phyloP scores from a whole-genome alignment of 2,329 filamentous ascomycete genomes.

The Pseudogymnoascus pannorum region DNA sequence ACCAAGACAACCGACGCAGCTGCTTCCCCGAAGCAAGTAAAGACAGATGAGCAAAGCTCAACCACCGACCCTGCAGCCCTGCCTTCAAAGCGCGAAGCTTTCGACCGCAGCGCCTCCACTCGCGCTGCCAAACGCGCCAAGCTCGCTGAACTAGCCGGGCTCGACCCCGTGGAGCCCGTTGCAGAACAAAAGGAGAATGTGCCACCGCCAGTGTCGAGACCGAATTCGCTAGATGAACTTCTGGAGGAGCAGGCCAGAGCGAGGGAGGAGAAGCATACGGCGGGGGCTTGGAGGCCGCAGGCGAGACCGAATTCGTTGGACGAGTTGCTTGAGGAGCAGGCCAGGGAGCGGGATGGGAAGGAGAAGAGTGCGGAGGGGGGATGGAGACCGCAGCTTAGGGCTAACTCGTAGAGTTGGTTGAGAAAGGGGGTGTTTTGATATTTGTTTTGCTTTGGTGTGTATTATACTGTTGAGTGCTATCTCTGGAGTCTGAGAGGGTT shows the following conservation, averaged over 20 bases:
- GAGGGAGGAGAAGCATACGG: neutral
- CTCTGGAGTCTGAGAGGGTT: neutral
- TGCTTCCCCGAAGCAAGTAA: neutral
- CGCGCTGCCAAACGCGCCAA: neutral
- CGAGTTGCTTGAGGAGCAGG: neutral
- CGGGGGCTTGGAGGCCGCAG: neutral
- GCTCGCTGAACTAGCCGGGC: neutral
- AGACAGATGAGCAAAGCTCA: neutral
- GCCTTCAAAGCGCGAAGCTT: neutral
- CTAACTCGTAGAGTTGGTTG: neutral
- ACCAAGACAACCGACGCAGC: neutral
- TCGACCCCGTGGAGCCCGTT: neutral
- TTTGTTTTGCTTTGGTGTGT: conserved; percentile 2
- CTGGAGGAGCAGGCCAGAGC: conserved; percentile 2
- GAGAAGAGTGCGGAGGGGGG: neutral
- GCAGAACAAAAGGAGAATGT: neutral
- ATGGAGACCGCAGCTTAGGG: neutral
- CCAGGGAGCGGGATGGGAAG: neutral
- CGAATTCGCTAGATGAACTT: neutral
- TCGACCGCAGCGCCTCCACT: neutral
- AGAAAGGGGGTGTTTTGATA: neutral
- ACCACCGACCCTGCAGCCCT: neutral
- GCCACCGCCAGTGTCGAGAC: neutral
- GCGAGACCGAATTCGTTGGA: neutral
- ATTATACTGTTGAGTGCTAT: neutral